Percentiles rank a stretch among this genome's conserved stretches.
Conservation (phyloP, 2,329 filamentous ascomycete genomes). For the Xylogone sp. region DNA sequence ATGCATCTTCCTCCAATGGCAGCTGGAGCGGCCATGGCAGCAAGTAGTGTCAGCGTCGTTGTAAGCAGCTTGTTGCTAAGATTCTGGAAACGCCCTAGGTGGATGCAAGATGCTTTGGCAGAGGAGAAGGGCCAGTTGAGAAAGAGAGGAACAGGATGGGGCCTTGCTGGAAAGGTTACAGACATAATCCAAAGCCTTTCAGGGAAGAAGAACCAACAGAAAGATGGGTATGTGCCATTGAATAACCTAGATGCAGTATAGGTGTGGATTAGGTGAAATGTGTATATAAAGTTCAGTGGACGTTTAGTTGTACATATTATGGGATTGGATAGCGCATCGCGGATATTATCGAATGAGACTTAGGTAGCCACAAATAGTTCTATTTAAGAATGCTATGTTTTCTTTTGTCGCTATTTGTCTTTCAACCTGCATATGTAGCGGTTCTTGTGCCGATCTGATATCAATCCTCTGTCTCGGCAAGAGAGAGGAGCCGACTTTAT, state of each 20-base stretch:
- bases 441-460: neutral
- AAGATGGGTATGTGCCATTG: slow-evolving; percentile 58
- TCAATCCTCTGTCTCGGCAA: neutral
- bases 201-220: slow-evolving; percentile 35
- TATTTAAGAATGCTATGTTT: no score
- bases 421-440: no score
- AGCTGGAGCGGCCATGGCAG: slow-evolving; percentile 90
- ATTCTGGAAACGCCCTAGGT: slow-evolving; percentile 77
- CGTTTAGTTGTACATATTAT: neutral
- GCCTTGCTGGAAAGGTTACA: slow-evolving; percentile 38
- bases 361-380: no score
- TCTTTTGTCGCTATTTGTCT: no score
- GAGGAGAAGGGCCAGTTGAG: slow-evolving; percentile 49
- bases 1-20: slow-evolving; percentile 89
- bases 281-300: no score
- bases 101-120: slow-evolving; percentile 76
- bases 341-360: neutral
- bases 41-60: slow-evolving; percentile 86
- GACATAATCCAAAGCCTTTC: slow-evolving; percentile 36
- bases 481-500: neutral
- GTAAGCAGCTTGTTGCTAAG: slow-evolving; percentile 78
- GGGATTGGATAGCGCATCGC: neutral
- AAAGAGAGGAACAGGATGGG: slow-evolving; percentile 25
- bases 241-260: slow-evolving; percentile 25
- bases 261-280: neutral